Percentiles rank a stretch among this genome's conserved stretches.
phyloP scores from a whole-genome alignment of 768 basidiomycete genomes.

The Leccinum truebloodii region DNA sequence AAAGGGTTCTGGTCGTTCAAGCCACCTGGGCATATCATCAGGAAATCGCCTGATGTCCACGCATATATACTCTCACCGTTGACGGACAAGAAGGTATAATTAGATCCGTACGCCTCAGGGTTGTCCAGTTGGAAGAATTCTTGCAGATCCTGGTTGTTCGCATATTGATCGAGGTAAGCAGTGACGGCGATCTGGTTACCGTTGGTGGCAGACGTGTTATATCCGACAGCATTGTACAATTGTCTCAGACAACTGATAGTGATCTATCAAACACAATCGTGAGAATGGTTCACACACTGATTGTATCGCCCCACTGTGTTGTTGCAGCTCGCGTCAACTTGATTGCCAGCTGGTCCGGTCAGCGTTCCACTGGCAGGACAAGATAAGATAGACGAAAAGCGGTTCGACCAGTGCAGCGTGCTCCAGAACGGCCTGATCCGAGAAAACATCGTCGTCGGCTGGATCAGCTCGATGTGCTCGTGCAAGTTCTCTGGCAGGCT shows the following conservation, averaged over 20 bases:
- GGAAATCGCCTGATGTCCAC: neutral
- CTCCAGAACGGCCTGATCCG: slow-evolving; percentile 45
- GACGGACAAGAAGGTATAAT: slow-evolving; percentile 55
- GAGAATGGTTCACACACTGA: neutral
- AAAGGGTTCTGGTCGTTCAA: slow-evolving; percentile 55
- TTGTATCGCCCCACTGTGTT: slow-evolving; percentile 21
- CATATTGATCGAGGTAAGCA: slow-evolving; percentile 54
- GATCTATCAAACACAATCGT: slow-evolving; percentile 28
- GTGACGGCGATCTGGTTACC: slow-evolving; percentile 57
- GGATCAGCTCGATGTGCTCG: slow-evolving; percentile 63
- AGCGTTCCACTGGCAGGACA: slow-evolving; percentile 15
- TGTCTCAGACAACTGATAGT: slow-evolving; percentile 55
- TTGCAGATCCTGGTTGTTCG: slow-evolving; percentile 52
- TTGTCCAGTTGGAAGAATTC: slow-evolving; percentile 50
- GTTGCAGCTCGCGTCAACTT: slow-evolving; percentile 52
- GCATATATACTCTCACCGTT: slow-evolving; percentile 42
- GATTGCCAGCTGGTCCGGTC: slow-evolving; percentile 35
- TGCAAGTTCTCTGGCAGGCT: slow-evolving; percentile 62
- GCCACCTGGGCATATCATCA: slow-evolving; percentile 47
- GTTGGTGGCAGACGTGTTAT: slow-evolving; percentile 41
- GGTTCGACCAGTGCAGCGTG: slow-evolving; percentile 37
- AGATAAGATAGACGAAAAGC: neutral
- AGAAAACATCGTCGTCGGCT: slow-evolving; percentile 72
- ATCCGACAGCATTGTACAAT: slow-evolving; percentile 54
- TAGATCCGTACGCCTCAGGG: slow-evolving; percentile 50